phyloP scores from a whole-genome alignment of 441 rosid genomes.

The Pelargonium myrrhifolium region DNA sequence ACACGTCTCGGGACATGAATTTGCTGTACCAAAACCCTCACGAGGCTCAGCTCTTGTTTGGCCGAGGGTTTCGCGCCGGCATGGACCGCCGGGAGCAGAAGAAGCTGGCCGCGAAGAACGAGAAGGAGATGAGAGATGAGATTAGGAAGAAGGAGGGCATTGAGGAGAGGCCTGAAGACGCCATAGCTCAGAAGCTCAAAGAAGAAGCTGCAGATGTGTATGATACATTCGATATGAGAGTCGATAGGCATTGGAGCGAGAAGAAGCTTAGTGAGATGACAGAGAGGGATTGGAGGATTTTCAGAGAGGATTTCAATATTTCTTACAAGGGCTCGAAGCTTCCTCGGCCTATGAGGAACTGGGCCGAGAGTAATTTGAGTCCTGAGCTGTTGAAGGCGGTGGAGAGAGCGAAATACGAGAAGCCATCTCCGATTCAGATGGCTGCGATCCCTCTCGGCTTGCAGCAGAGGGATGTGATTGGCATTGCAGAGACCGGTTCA shows the following conservation, averaged over 20 bases:
- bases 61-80: conserved; percentile 85
- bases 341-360: conserved; percentile 84
- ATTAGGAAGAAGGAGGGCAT: conserved; percentile 69
- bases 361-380: conserved; percentile 75
- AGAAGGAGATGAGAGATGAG: conserved; percentile 81
- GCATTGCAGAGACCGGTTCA: conserved; percentile 88
- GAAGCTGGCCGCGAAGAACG: conserved; percentile 77
- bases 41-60: conserved; percentile 83
- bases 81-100: conserved; percentile 95
- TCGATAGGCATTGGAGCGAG: conserved; percentile 87
- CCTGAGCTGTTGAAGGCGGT: conserved; percentile 70
- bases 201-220: conserved; percentile 77
- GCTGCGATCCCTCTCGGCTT: conserved; percentile 83
- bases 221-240: conserved; percentile 88
- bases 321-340: conserved; percentile 87
- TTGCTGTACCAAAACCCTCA: conserved; percentile 75
- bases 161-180: conserved; percentile 84
- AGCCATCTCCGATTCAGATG: conserved; percentile 84
- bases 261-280: conserved; percentile 87
- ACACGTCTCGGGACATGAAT: conserved; percentile 81
- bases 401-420: conserved; percentile 81
- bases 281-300: conserved; percentile 91
- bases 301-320: conserved; percentile 84
- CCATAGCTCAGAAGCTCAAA: conserved; percentile 56
- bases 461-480: conserved; percentile 90